phyloP scores from a whole-genome alignment of 2,329 filamentous ascomycete genomes.

The Claviceps sorghi region DNA sequence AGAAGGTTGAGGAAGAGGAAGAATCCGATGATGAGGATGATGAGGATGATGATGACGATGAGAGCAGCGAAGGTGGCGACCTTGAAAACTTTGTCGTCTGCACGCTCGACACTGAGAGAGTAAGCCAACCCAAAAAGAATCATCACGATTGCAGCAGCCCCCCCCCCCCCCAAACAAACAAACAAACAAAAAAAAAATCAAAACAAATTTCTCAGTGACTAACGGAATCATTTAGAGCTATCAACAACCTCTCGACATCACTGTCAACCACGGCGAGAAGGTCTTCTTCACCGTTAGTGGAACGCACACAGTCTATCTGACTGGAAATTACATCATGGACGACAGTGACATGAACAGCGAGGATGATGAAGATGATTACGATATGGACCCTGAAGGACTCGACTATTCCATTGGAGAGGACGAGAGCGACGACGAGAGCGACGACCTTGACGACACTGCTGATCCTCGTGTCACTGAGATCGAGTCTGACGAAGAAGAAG shows the following conservation, averaged over 20 bases:
- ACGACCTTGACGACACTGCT: conserved; percentile 63
- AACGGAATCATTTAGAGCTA: conserved; percentile 50
- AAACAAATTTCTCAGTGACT: conserved; percentile 11
- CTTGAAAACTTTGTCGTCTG: conserved; percentile 88
- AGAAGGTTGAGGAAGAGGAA: conserved; percentile 38
- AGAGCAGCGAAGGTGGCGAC: conserved; percentile 48
- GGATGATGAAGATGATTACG: conserved; percentile 61
- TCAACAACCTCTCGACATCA: conserved; percentile 91
- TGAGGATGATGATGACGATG: conserved; percentile 41
- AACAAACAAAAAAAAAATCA: not conserved
- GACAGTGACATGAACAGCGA: conserved; percentile 41
- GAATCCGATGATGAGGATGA: conserved; percentile 22
- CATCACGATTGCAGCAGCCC: too few relatives aligned
- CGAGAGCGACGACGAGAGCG: conserved; percentile 57
- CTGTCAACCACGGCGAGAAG: conserved; percentile 72
- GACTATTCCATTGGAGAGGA: conserved; percentile 58
- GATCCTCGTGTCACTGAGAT: conserved; percentile 76
- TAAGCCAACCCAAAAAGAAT: conserved; percentile 28
- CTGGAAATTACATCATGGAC: conserved; percentile 86
- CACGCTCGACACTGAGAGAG: conserved; percentile 85
- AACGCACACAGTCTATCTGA: conserved; percentile 81
- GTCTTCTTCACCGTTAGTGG: conserved; percentile 87
- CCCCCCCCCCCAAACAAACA: not conserved
- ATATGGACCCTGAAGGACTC: conserved; percentile 67
- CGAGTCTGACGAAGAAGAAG: conserved; percentile 66